Base-by-base conservation (phyloP, 1,284 basidiomycete species). In the Ustilago bromivora region DNA sequence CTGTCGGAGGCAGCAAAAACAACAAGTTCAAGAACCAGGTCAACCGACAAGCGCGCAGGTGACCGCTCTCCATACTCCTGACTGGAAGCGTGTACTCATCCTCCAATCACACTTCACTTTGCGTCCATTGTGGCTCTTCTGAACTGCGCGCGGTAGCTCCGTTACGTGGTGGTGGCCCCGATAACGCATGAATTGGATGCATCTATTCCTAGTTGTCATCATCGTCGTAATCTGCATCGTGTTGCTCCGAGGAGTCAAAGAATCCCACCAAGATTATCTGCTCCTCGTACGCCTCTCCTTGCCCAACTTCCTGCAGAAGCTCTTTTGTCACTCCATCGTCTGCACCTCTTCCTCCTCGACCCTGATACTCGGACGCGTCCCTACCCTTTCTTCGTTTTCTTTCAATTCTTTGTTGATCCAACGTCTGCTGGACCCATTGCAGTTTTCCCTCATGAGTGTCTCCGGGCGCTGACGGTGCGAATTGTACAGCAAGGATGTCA, bases 381-480 rank as follows among this genome's bases (percentile, higher is more conserved):
- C 79, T 68, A 10, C 60, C 41, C 17, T 47, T 66, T 28, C 59
- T 43, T 13, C 73, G 71, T 38, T 57, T 59, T 13, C 12, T 81
- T 82, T 84, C 94, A 91, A 1, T 91, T 92, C 67, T 89, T 85
- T 8, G 79, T 71, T 2, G 91, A 89, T 40, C 91, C 89, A 43
- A 88, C 85, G 82, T 94, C 92, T 31, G 90, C 88, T 28, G 88
- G 59, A 79, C 69, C 46, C 67, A 84, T 53, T 91, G 89, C 2
- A 91, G 62, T 54, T 74, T 77, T 6, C 61, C 58, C 4, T 55
- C 51, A 4, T 80, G 52, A 17, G 46, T 54, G 15, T 34, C 43
- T 6, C 36, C 47, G 12, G 60, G 31, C 8, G 41, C 23, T 32
- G 43, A 17, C 5, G 41, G 36, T 31, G 56, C 9, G 35, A 43